Evolutionary conservation across 2,329 filamentous ascomycete genomes (phyloP).

Genomic region (Neonectria sp.): DNA sequence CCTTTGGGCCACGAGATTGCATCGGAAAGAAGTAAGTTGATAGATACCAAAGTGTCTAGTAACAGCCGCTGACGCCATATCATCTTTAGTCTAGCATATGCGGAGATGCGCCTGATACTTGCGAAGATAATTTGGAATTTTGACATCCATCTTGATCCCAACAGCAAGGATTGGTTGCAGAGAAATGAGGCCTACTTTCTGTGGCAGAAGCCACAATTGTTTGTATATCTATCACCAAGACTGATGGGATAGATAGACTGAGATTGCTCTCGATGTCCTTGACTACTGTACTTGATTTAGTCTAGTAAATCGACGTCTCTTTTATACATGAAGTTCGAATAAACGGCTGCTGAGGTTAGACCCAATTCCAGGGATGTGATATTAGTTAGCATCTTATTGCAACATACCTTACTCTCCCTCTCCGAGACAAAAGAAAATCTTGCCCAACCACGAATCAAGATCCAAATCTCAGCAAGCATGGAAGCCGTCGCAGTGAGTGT

Average conservation of each 20-base stretch:
- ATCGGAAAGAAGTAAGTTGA: conserved; percentile 26
- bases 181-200: conserved; percentile 47
- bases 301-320: background rate
- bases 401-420: no score
- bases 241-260: background rate
- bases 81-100: conserved; percentile 47
- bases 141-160: conserved; percentile 40
- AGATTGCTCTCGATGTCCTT: background rate
- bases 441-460: no score
- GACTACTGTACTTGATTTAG: background rate
- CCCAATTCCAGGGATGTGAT: no score
- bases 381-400: no score
- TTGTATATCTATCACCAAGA: conserved; percentile 13
- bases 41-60: background rate
- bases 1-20: conserved; percentile 25
- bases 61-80: background rate
- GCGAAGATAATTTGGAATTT: conserved; percentile 21
- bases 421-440: no score
- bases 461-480: no score
- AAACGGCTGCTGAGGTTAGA: no score
- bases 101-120: conserved; percentile 40
- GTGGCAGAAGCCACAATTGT: conserved; percentile 47
- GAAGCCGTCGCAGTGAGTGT: no score
- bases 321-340: no score
- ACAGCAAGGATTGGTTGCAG: conserved; percentile 45